Conservation (phyloP, 2,329 filamentous ascomycete genomes). For the Aspergillus fumigatus region DNA sequence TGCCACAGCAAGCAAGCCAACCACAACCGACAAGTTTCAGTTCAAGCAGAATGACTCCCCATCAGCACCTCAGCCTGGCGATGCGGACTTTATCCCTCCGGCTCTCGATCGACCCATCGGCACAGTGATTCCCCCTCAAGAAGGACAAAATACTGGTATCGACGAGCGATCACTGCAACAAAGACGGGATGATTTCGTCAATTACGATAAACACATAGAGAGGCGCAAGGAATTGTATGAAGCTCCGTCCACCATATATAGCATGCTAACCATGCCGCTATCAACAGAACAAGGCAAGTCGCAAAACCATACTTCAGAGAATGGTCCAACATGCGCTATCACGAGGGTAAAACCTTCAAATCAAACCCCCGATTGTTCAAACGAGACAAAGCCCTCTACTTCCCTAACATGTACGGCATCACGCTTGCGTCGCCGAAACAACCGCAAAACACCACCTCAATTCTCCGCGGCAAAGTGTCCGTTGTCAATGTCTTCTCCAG, state of each 20-base stretch:
- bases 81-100: slow-evolving; percentile 48
- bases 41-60: slow-evolving; percentile 27
- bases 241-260: not conserved
- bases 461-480: slow-evolving; percentile 68
- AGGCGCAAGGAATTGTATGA: slow-evolving; percentile 69
- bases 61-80: slow-evolving; percentile 23
- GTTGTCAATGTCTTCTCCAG: slow-evolving; percentile 79
- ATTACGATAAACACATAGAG: slow-evolving; percentile 78
- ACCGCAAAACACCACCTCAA: slow-evolving; percentile 66
- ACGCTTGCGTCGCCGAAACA: slow-evolving; percentile 62
- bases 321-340: slow-evolving; percentile 79
- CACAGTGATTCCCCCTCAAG: slow-evolving; percentile 64
- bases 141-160: slow-evolving; percentile 77
- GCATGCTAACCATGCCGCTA: slow-evolving; percentile 3
- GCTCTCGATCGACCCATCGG: slow-evolving; percentile 72
- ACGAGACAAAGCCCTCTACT: slow-evolving; percentile 76
- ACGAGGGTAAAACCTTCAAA: slow-evolving; percentile 86
- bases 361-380: slow-evolving; percentile 82
- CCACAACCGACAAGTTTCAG: slow-evolving; percentile 14
- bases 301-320: slow-evolving; percentile 91
- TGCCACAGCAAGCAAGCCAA: slow-evolving; percentile 6
- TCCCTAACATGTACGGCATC: slow-evolving; percentile 82
- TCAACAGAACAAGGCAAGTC: slow-evolving; percentile 64
- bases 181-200: slow-evolving; percentile 71
- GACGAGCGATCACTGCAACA: slow-evolving; percentile 64